phyloP scores from a whole-genome alignment of 345 rosid species.

The Passiflora organensis region DNA sequence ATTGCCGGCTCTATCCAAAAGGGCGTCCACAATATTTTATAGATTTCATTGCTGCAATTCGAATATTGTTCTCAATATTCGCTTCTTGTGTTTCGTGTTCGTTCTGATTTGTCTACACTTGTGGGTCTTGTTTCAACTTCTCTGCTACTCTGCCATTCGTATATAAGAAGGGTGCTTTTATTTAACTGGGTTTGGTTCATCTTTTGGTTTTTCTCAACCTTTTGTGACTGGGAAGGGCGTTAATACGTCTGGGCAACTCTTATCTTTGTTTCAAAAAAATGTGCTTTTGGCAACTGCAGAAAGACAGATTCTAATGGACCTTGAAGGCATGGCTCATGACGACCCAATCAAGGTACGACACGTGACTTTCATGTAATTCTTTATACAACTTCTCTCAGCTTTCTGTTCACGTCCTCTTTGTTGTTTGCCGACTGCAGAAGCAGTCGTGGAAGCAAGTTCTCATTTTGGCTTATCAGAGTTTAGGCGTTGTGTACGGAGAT shows the following conservation, averaged over 20 bases:
- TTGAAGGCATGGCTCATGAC: constrained; percentile 36
- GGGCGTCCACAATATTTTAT: constrained; percentile 13
- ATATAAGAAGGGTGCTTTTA: background rate
- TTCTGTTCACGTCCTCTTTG: constrained; percentile 3
- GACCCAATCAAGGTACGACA: constrained; percentile 54
- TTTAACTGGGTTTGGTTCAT: background rate
- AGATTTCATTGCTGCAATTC: constrained; percentile 19
- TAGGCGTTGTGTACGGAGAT: constrained; percentile 38
- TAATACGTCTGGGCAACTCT: constrained; percentile 23
- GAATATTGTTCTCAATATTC: constrained; percentile 18
- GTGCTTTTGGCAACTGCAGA: constrained; percentile 25
- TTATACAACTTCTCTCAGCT: background rate
- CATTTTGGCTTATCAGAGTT: constrained; percentile 20
- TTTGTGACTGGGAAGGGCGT: constrained; percentile 30
- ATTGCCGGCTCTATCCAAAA: constrained; percentile 6
- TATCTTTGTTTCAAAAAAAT: constrained; percentile 20
- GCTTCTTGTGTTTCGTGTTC: constrained; percentile 30
- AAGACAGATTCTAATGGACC: constrained; percentile 49
- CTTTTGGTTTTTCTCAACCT: constrained; percentile 7
- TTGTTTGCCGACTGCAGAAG: background rate
- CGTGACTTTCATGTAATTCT: constrained; percentile 1
- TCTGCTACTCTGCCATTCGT: background rate
- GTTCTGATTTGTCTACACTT: constrained; percentile 28
- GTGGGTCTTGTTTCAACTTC: constrained; percentile 12
- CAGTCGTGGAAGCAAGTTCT: background rate